phyloP scores from a whole-genome alignment of 2,329 filamentous ascomycete genomes.

The Fusarium sacchari region DNA sequence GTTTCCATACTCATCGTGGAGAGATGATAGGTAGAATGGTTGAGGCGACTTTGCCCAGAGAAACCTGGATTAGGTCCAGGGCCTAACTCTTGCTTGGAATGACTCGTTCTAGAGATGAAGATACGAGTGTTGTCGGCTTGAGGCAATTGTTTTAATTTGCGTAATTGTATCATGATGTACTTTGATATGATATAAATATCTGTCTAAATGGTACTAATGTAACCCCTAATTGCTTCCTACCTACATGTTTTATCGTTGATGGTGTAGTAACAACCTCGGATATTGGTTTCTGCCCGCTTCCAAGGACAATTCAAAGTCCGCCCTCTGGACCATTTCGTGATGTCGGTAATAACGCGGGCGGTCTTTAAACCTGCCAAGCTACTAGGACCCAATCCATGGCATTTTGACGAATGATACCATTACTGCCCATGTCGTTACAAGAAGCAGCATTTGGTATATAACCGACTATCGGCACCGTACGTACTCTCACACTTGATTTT shows the following conservation, averaged over 20 bases:
- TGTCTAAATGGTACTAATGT: slow-evolving; percentile 12
- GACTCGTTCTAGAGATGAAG: slow-evolving; percentile 16
- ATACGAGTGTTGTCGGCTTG: slow-evolving; percentile 11
- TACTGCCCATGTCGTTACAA: background rate
- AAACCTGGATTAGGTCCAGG: background rate
- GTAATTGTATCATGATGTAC: slow-evolving; percentile 31
- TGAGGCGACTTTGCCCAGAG: slow-evolving; percentile 8
- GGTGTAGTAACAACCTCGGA: background rate
- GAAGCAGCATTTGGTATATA: background rate
- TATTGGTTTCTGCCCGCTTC: background rate
- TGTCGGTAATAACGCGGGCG: slow-evolving; percentile 39
- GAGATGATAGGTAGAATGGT: slow-evolving; percentile 24
- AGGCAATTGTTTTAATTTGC: slow-evolving; percentile 21
- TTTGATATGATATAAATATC: slow-evolving; percentile 7
- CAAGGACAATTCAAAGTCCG: slow-evolving; percentile 35
- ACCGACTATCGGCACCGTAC: background rate
- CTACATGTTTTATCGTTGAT: background rate
- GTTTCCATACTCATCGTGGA: slow-evolving; percentile 13
- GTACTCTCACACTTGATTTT: background rate
- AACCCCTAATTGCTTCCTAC: background rate
- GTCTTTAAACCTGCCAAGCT: slow-evolving; percentile 8
- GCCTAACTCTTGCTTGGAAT: background rate
- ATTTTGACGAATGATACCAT: slow-evolving; percentile 17
- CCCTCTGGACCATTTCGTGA: slow-evolving; percentile 9
- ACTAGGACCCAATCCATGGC: slow-evolving; percentile 11